Evolutionary conservation across 225 moss, liverwort and hornwort genomes (phyloP).

Genomic region (Neckera pumila): DNA sequence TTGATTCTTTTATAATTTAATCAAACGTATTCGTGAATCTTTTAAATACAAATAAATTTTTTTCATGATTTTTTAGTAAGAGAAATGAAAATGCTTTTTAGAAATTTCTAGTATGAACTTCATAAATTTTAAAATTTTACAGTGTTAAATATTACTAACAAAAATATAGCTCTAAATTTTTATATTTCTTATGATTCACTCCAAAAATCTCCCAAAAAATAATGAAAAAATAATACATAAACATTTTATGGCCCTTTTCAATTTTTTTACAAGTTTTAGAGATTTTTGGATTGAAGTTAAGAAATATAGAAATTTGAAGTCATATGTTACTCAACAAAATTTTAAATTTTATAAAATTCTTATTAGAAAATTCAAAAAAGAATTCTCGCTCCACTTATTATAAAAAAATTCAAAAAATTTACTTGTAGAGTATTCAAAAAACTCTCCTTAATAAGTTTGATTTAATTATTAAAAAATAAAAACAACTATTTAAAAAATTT

Average conservation of each 20-base stretch:
- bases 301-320: not conserved
- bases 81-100: too few species aligned
- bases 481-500: not conserved
- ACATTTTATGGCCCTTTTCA: not conserved
- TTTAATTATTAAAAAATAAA: rapidly evolving
- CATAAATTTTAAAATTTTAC: not conserved
- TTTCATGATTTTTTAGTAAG: not conserved
- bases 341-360: rapidly evolving
- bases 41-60: not conserved
- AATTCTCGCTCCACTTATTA: not conserved
- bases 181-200: not conserved
- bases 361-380: not conserved
- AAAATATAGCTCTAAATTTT: not conserved
- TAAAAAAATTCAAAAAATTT: not conserved
- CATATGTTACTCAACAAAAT: not conserved
- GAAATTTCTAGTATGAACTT: rapidly evolving
- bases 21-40: not conserved
- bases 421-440: not conserved
- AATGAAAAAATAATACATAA: not conserved
- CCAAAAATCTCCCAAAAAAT: not conserved
- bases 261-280: not conserved
- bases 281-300: not conserved
- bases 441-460: too few species aligned
- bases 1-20: too few species aligned
- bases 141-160: not conserved